These are phyloP conservation scores for Candida loeiensis DNA, from an alignment of 805 yeast species.

Conservation along the genomic window DNA sequence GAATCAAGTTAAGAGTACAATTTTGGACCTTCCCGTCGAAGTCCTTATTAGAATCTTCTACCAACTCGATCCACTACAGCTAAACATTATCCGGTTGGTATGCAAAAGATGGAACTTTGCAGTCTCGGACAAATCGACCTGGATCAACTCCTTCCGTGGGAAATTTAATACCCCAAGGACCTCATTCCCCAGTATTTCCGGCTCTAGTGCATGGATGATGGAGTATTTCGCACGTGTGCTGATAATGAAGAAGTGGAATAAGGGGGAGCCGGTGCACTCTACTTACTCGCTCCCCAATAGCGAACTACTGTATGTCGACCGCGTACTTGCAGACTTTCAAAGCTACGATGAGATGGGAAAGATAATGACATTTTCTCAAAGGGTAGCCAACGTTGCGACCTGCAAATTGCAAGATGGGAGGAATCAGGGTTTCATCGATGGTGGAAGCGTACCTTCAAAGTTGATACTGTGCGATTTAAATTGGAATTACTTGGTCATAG, in stretches of 20 bases:
- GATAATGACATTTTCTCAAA: slow-evolving; percentile 26
- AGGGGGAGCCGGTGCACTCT: slow-evolving; percentile 26
- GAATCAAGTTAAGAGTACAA: slow-evolving; percentile 1
- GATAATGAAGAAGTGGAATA: slow-evolving; percentile 37
- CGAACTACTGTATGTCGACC: slow-evolving; percentile 23
- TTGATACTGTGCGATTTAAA: slow-evolving; percentile 21
- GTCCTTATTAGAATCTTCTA: slow-evolving; percentile 43
- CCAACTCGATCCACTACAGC: slow-evolving; percentile 43
- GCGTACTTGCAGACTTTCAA: slow-evolving; percentile 23
- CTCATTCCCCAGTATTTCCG: slow-evolving; percentile 42
- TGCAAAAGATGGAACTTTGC: slow-evolving; percentile 47
- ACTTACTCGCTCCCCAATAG: slow-evolving; percentile 28
- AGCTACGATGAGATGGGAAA: slow-evolving; percentile 19
- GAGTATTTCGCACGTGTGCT: slow-evolving; percentile 44
- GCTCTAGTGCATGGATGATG: slow-evolving; percentile 43
- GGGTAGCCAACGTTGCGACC: slow-evolving; percentile 27
- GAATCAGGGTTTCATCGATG: slow-evolving; percentile 38
- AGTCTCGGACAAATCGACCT: slow-evolving; percentile 43
- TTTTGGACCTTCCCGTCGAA: slow-evolving; percentile 46
- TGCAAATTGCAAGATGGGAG: slow-evolving; percentile 34
- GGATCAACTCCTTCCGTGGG: slow-evolving; percentile 44
- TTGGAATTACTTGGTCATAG: slow-evolving; percentile 33
- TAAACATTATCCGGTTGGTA: slow-evolving; percentile 40
- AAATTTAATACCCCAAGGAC: slow-evolving; percentile 33
- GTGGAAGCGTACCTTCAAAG: slow-evolving; percentile 17